These are phyloP conservation scores for Aphanomyces stellatus DNA, from an alignment of 352 stramenopile species.

Conservation along the genomic window DNA sequence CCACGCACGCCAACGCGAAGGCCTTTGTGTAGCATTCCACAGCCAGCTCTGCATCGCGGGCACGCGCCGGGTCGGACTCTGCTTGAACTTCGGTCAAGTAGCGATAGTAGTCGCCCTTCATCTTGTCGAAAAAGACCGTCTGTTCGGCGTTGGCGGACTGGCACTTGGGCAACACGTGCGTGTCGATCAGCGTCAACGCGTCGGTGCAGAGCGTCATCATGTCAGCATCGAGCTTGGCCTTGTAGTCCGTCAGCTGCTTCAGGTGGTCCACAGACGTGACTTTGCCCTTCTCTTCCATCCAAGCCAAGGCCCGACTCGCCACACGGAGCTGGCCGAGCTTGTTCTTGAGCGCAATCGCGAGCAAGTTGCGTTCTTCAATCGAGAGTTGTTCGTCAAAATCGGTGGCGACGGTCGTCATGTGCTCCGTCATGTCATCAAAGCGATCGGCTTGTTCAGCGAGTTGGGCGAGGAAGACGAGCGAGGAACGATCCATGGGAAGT, in stretches of 20 bases:
- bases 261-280: background rate
- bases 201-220: slow-evolving; percentile 22
- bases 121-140: slow-evolving; percentile 25
- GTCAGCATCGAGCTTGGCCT: slow-evolving; percentile 24
- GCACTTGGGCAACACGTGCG: slow-evolving; percentile 3
- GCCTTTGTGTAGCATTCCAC: slow-evolving; percentile 23
- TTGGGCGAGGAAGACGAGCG: slow-evolving; percentile 21
- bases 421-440: slow-evolving; percentile 27
- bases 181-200: slow-evolving; percentile 17
- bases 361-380: slow-evolving; percentile 31
- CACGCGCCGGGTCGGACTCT: no score
- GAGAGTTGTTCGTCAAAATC: slow-evolving; percentile 22
- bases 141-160: background rate
- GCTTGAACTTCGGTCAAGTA: slow-evolving; percentile 19
- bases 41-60: background rate
- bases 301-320: slow-evolving; percentile 23
- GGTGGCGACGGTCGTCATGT: slow-evolving; percentile 23
- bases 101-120: slow-evolving; percentile 22
- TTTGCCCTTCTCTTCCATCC: slow-evolving; percentile 20
- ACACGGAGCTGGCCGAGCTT: slow-evolving; percentile 22
- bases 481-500: slow-evolving; percentile 9
- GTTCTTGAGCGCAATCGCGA: slow-evolving; percentile 30
- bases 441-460: slow-evolving; percentile 19
- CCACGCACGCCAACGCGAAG: slow-evolving; percentile 5
- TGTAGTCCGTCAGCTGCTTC: slow-evolving; percentile 21